Percentiles rank a stretch among this genome's conserved stretches.
These are phyloP conservation scores for Sanghuangporus baumii DNA, from an alignment of 1,284 basidiomycete species.

Conservation along the genomic window DNA sequence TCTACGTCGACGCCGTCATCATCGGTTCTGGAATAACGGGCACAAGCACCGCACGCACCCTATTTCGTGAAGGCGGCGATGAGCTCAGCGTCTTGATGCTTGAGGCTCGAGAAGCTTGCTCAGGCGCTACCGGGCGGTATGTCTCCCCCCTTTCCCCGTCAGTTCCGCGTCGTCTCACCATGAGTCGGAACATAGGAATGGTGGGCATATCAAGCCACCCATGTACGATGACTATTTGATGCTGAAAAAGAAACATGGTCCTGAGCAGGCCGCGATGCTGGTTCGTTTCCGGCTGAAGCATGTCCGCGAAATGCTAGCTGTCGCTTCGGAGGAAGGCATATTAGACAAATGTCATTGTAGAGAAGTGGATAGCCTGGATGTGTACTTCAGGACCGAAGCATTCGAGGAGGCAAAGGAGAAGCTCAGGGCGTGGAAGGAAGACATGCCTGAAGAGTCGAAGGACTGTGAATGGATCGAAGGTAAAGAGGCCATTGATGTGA, in stretches of 20 bases:
- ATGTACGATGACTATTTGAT: constrained; percentile 53
- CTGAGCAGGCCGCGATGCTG: constrained; percentile 43
- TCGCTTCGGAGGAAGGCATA: constrained; percentile 44
- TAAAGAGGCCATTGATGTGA: constrained; percentile 43
- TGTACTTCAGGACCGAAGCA: constrained; percentile 32
- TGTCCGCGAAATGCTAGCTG: constrained; percentile 38
- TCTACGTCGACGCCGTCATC: constrained; percentile 51
- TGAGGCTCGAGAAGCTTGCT: constrained; percentile 63
- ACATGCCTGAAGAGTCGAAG: constrained; percentile 40
- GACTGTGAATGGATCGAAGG: constrained; percentile 36
- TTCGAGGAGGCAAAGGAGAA: constrained; percentile 36
- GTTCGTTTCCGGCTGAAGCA: constrained; percentile 58
- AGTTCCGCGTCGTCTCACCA: background rate
- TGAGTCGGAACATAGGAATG: constrained; percentile 41
- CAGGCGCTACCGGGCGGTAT: constrained; percentile 65
- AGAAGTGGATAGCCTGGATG: constrained; percentile 45
- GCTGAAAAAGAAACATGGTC: constrained; percentile 45
- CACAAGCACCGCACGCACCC: constrained; percentile 46
- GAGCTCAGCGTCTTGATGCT: constrained; percentile 50
- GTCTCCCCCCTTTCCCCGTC: constrained; percentile 16
- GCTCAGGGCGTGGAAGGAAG: constrained; percentile 35
- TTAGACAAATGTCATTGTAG: constrained; percentile 38
- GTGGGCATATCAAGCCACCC: constrained; percentile 62
- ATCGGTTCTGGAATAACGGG: constrained; percentile 72
- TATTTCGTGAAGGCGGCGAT: constrained; percentile 37